Conservation (phyloP, 1,284 basidiomycete species). For the Singerocomus inundabilis region DNA sequence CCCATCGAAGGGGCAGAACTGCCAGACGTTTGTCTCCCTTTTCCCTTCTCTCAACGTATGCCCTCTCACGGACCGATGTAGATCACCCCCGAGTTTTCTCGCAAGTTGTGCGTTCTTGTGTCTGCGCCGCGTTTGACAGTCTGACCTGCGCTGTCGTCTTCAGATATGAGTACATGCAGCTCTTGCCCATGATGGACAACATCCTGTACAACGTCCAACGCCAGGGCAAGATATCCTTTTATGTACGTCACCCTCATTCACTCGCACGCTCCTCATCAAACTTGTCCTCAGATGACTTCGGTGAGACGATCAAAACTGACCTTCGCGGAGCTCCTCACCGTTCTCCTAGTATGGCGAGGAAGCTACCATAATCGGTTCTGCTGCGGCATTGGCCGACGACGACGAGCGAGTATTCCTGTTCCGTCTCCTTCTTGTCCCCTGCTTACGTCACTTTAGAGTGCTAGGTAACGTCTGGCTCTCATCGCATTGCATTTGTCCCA, state of each 20-base stretch:
- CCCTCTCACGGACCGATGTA: conserved; percentile 32
- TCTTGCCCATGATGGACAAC: conserved; percentile 85
- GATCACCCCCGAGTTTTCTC: conserved; percentile 74
- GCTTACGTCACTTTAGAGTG: conserved; percentile 44
- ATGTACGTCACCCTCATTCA: conserved; percentile 51
- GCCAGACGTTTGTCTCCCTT: conserved; percentile 58
- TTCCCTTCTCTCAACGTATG: background rate
- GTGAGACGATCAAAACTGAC: conserved; percentile 40
- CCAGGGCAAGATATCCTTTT: conserved; percentile 93
- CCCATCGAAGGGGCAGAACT: conserved; percentile 69
- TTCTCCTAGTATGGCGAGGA: conserved; percentile 79
- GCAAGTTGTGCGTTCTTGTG: conserved; percentile 53
- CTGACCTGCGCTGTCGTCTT: background rate
- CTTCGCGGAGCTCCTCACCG: conserved; percentile 9
- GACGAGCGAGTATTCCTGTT: conserved; percentile 73
- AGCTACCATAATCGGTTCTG: conserved; percentile 87
- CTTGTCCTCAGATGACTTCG: conserved; percentile 64
- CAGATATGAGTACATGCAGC: conserved; percentile 80
- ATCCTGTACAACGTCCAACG: conserved; percentile 90
- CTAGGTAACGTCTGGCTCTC: conserved; percentile 47
- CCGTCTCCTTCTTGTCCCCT: background rate
- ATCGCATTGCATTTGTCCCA: background rate
- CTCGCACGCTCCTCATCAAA: conserved; percentile 13
- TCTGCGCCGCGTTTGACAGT: background rate
- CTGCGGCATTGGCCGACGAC: conserved; percentile 77